These are phyloP conservation scores for Colletotrichum viniferum DNA, from an alignment of 2,329 filamentous ascomycete species.

Conservation along the genomic window DNA sequence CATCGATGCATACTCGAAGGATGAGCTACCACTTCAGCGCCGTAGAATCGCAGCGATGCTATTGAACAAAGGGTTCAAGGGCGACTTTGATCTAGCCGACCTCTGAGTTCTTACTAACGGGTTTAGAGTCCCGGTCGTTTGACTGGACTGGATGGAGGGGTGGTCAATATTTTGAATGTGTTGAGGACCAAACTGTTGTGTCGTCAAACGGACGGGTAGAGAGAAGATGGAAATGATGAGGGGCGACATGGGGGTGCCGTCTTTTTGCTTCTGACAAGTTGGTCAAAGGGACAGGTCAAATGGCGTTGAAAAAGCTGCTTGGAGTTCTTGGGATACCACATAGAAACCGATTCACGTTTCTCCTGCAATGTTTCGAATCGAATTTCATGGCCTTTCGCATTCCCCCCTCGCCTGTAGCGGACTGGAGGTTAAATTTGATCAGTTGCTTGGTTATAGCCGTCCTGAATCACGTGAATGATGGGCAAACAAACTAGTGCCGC, in stretches of 20 bases:
- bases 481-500: neutral
- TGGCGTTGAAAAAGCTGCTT: neutral
- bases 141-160: neutral
- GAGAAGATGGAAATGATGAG: neutral
- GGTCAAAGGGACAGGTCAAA: neutral
- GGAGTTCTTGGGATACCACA: neutral
- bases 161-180: neutral
- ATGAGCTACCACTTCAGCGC: slow-evolving; percentile 64
- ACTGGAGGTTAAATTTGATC: neutral
- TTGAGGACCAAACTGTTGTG: neutral
- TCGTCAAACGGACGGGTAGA: neutral
- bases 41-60: slow-evolving; percentile 68
- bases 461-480: neutral
- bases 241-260: neutral
- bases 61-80: slow-evolving; percentile 69
- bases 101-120: slow-evolving; percentile 28
- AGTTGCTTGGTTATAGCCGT: neutral
- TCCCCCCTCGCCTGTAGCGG: neutral
- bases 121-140: neutral
- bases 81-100: slow-evolving; percentile 57
- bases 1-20: slow-evolving; percentile 49
- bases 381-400: neutral
- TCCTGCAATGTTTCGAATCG: neutral
- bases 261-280: neutral
- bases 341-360: neutral